Conservation (phyloP, 768 basidiomycete species). For the Russula sp. region DNA sequence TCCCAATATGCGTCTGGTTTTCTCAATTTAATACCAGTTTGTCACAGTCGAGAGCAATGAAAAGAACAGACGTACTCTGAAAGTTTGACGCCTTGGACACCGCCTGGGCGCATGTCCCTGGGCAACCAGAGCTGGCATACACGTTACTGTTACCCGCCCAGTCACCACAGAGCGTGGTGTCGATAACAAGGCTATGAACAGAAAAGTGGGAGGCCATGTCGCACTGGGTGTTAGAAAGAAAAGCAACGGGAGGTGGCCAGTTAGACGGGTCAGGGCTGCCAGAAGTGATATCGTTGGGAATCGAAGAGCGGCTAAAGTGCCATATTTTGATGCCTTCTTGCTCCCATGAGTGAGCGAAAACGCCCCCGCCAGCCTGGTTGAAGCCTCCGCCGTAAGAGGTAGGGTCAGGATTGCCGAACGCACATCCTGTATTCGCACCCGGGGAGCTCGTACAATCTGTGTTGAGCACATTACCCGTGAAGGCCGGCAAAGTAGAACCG, state of each 20-base stretch:
- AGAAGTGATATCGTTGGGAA: conserved; percentile 18
- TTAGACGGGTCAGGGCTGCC: conserved; percentile 8
- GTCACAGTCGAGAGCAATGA: background rate
- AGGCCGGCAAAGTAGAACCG: background rate
- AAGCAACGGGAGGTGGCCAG: conserved; percentile 13
- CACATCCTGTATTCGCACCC: conserved; percentile 10
- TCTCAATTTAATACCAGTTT: background rate
- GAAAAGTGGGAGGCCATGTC: conserved; percentile 4
- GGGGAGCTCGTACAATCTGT: background rate
- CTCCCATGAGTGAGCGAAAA: conserved; percentile 1
- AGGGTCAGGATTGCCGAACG: background rate
- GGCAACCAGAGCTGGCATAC: conserved; percentile 14
- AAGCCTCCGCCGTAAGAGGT: background rate
- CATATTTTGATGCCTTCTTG: conserved; percentile 15
- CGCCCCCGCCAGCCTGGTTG: background rate
- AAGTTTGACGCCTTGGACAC: conserved; percentile 16
- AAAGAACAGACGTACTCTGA: conserved; percentile 1
- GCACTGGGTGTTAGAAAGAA: conserved; percentile 9
- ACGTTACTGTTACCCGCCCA: conserved; percentile 15
- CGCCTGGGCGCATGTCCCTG: conserved; percentile 1
- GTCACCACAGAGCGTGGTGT: conserved; percentile 23
- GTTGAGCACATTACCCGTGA: background rate
- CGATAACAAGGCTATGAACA: conserved; percentile 14
- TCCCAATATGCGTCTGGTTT: conserved; percentile 18
- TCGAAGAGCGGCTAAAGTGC: conserved; percentile 8